A percentile compares a stretch with the other conserved stretches of the same genome.
These are phyloP conservation scores for Teunomyces funiuensis DNA, from an alignment of 805 yeast species.

Conservation along the genomic window DNA sequence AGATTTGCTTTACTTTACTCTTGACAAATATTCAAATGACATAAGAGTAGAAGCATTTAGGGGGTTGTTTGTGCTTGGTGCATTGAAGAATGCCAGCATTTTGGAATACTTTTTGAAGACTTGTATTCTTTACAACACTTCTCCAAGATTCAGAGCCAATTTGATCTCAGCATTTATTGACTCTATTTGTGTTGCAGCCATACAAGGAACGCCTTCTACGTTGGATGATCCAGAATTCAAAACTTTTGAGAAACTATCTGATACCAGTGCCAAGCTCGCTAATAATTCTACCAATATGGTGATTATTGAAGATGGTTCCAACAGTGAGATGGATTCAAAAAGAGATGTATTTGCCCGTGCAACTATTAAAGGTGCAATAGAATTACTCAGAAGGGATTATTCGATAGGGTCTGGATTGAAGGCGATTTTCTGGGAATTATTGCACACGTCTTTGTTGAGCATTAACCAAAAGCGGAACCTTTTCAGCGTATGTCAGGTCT, in stretches of 20 bases:
- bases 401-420: slow-evolving; percentile 58
- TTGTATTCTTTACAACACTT: slow-evolving; percentile 51
- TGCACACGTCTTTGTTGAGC: slow-evolving; percentile 61
- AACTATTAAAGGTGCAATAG: slow-evolving; percentile 64
- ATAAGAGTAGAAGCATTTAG: slow-evolving; percentile 68
- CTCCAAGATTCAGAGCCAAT: slow-evolving; percentile 50
- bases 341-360: slow-evolving; percentile 66
- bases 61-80: slow-evolving; percentile 73
- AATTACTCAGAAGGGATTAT: slow-evolving; percentile 59
- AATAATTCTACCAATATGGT: slow-evolving; percentile 42
- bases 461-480: slow-evolving; percentile 60
- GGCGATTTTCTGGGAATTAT: slow-evolving; percentile 62
- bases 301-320: slow-evolving; percentile 55
- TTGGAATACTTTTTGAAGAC: slow-evolving; percentile 61
- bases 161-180: slow-evolving; percentile 48
- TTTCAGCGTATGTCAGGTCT: slow-evolving; percentile 62
- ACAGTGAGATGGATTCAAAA: slow-evolving; percentile 47
- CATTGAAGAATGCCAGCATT: slow-evolving; percentile 62
- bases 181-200: slow-evolving; percentile 65
- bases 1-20: slow-evolving; percentile 56
- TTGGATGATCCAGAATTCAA: slow-evolving; percentile 67
- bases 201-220: slow-evolving; percentile 56
- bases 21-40: slow-evolving; percentile 44
- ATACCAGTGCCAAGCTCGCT: slow-evolving; percentile 17
- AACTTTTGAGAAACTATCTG: slow-evolving; percentile 29